Percentiles rank a stretch among this genome's conserved stretches.
These are phyloP conservation scores for Bryoerythrophyllum caledonicum DNA, from an alignment of 225 moss, liverwort and hornwort genomes.

Conservation along the genomic window DNA sequence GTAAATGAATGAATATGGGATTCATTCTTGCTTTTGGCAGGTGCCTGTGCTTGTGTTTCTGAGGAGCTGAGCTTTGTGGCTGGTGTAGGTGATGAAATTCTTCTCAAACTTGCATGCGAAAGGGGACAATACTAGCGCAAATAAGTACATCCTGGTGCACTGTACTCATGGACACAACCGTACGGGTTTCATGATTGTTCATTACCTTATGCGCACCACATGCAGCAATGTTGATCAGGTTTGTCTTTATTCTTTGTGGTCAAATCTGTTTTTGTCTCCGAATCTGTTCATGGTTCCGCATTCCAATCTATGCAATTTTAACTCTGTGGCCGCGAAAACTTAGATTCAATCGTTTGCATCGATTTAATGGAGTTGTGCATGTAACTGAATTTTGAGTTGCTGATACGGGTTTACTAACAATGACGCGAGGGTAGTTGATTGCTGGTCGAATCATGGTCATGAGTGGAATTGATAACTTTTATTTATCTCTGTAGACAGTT, in stretches of 20 bases:
- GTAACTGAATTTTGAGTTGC: slow-evolving; percentile 1
- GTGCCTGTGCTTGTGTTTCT: neutral
- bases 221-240: slow-evolving; percentile 80
- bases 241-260: slow-evolving; percentile 14
- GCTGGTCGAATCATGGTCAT: neutral
- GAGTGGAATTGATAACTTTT: neutral
- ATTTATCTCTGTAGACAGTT: neutral
- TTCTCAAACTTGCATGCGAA: slow-evolving; percentile 56
- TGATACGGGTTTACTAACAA: slow-evolving; percentile 8
- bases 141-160: slow-evolving; percentile 85
- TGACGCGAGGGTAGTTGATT: neutral
- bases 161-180: slow-evolving; percentile 99
- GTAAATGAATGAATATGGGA: slow-evolving; percentile 34
- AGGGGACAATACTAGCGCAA: slow-evolving; percentile 37
- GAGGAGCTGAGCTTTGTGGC: slow-evolving; percentile 13
- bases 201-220: slow-evolving; percentile 86
- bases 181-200: slow-evolving; percentile 96
- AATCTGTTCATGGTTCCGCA: neutral
- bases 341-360: slow-evolving; percentile 1
- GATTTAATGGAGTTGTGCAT: neutral
- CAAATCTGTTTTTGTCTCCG: slow-evolving; percentile 2
- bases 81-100: slow-evolving; percentile 74
- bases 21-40: neutral
- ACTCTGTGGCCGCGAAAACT: neutral
- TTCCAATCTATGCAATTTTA: neutral